These are phyloP conservation scores for Candida caryicola DNA, from an alignment of 805 yeast genomes.

Conservation along the genomic window DNA sequence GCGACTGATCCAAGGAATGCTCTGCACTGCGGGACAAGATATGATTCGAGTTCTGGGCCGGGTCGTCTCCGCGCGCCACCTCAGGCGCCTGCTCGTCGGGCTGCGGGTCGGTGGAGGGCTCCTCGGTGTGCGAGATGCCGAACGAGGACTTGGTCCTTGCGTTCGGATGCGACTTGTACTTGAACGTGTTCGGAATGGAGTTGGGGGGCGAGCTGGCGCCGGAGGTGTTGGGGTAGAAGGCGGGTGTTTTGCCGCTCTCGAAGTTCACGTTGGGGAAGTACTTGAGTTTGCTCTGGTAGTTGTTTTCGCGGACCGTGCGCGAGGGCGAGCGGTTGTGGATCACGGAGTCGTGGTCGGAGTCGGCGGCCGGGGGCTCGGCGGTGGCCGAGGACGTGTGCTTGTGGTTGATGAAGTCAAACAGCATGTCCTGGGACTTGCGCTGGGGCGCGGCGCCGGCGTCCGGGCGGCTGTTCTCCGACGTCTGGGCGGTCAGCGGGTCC, in stretches of 20 bases:
- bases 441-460: not conserved
- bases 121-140: not conserved
- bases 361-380: not conserved
- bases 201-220: slow-evolving; percentile 13
- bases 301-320: slow-evolving; percentile 5
- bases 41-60: not conserved
- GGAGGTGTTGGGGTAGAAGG: slow-evolving; percentile 8
- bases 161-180: slow-evolving; percentile 44
- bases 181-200: slow-evolving; percentile 44
- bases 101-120: not conserved
- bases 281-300: slow-evolving; percentile 32
- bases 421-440: slow-evolving; percentile 5
- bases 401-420: slow-evolving; percentile 3
- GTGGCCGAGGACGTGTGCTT: not conserved
- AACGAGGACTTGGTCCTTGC: slow-evolving; percentile 34
- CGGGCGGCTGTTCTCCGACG: slow-evolving; percentile 9
- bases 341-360: not conserved
- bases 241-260: slow-evolving; percentile 16
- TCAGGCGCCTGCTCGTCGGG: not conserved
- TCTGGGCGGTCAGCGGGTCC: slow-evolving; percentile 15
- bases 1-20: not conserved
- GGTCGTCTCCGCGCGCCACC: not conserved
- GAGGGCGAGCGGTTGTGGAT: slow-evolving; percentile 5
- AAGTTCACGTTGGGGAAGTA: slow-evolving; percentile 35
- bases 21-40: not conserved